phyloP scores from a whole-genome alignment of 768 basidiomycete genomes.

The Postia placenta region DNA sequence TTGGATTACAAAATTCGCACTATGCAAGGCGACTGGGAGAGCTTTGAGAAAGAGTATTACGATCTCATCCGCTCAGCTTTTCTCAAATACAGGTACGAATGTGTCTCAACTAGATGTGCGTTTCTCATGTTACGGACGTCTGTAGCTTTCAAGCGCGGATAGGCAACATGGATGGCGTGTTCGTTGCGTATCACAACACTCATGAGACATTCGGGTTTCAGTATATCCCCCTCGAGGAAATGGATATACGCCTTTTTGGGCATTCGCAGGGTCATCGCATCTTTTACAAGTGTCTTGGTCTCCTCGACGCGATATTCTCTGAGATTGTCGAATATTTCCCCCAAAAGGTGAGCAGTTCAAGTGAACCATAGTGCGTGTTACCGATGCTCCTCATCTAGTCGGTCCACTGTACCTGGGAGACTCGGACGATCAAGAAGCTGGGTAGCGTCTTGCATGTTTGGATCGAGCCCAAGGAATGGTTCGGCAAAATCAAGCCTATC shows the following conservation, averaged over 20 bases:
- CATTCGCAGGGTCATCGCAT: slow-evolving; percentile 57
- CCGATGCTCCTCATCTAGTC: slow-evolving; percentile 31
- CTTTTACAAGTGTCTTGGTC: slow-evolving; percentile 65
- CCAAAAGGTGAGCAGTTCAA: slow-evolving; percentile 42
- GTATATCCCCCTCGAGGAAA: slow-evolving; percentile 80
- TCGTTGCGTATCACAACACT: slow-evolving; percentile 86
- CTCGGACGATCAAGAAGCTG: slow-evolving; percentile 35
- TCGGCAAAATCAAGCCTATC: slow-evolving; percentile 40
- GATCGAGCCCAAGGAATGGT: slow-evolving; percentile 56
- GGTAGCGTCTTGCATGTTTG: slow-evolving; percentile 49
- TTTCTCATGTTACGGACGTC: background rate
- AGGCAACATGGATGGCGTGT: slow-evolving; percentile 93
- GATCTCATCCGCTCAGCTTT: slow-evolving; percentile 92
- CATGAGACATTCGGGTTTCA: slow-evolving; percentile 88
- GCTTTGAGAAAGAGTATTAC: slow-evolving; percentile 92
- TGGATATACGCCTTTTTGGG: slow-evolving; percentile 82
- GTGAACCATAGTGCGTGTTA: background rate
- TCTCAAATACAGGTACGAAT: slow-evolving; percentile 77
- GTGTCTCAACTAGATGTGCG: background rate
- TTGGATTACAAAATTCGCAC: slow-evolving; percentile 70
- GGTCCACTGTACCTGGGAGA: slow-evolving; percentile 58
- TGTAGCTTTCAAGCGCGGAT: slow-evolving; percentile 90
- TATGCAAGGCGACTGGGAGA: slow-evolving; percentile 58
- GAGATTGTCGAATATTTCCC: slow-evolving; percentile 60
- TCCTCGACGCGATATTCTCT: slow-evolving; percentile 64